Conservation (phyloP, 2,329 filamentous ascomycete species). For the Colletotrichum tropicicola region DNA sequence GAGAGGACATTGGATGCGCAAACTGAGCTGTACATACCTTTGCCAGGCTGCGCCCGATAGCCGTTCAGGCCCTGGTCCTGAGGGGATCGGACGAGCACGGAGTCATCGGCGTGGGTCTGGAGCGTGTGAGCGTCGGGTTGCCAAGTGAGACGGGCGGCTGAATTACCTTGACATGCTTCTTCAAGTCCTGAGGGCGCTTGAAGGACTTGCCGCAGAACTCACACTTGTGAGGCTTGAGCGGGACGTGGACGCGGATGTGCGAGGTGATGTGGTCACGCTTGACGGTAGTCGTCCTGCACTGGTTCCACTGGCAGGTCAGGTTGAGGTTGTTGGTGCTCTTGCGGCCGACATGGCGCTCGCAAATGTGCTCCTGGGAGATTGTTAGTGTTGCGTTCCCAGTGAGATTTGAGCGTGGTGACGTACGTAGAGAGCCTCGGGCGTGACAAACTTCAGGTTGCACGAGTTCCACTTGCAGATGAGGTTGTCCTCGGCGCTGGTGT, state of each 20-base stretch:
- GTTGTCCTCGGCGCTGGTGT: conserved; percentile 54
- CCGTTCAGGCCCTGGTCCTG: conserved; percentile 62
- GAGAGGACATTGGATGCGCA: conserved; percentile 32
- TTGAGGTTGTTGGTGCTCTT: conserved; percentile 99
- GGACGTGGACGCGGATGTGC: conserved; percentile 98
- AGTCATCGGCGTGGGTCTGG: conserved; percentile 92
- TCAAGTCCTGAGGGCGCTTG: conserved; percentile 97
- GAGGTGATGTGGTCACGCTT: conserved; percentile 99
- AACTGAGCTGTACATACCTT: conserved; percentile 54
- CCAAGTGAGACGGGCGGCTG: neutral
- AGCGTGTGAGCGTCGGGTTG: conserved; percentile 33
- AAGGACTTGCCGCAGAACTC: conserved; percentile 99
- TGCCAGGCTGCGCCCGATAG: conserved; percentile 62
- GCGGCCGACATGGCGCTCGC: conserved; percentile 96
- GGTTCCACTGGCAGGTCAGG: conserved; percentile 96
- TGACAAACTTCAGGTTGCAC: conserved; percentile 67
- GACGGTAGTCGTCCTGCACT: conserved; percentile 94
- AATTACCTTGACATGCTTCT: conserved; percentile 93
- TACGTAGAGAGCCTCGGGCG: conserved; percentile 69
- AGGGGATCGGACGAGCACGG: conserved; percentile 69
- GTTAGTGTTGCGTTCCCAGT: neutral
- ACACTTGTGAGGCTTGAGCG: conserved; percentile 98
- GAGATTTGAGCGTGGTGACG: conserved; percentile 37
- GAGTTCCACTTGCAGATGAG: conserved; percentile 69
- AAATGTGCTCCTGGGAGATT: conserved; percentile 84